Base-by-base conservation (phyloP, 768 basidiomycete species). In the Lentinula detonsa region DNA sequence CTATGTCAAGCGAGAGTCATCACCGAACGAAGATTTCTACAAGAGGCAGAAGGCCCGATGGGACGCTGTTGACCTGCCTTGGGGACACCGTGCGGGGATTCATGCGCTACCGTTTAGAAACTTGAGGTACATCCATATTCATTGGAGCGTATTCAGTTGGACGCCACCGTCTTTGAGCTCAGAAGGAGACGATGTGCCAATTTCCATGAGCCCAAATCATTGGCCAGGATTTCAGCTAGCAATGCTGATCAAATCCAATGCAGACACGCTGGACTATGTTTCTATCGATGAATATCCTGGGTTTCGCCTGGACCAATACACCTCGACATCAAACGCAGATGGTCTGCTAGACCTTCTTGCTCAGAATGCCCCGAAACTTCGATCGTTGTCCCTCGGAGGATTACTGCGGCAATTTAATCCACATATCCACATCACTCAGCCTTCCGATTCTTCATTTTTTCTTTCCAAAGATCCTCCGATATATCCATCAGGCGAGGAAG, bases 241-340 rank as follows among this genome's bases (percentile, higher is more conserved):
- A 13, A 33, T 15, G 21, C 40, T 58, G 15, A 4, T 58, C 28
- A 18, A 48, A n/a, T 13, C 43, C 4, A 50, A 48, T 28, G 43
- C 18, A 2, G 45, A 33, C 5, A 48, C 43, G 1, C 42, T 58
- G 45, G 48, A 37, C 15, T 45, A 58, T 48, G 9, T 58, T 35
- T 46, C 31, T 1, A 28, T 58, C 8, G 57, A 58, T 34, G 57
- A 58, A n/a, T 58, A 58, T 50, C 57, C 57, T 35, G 57, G 57
- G 15, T 58, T 48, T n/a, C 37, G 18, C 3, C 7, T 34, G 8
- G 37, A 55, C 28, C 9, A 46, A 0, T 28, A 56, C 16, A 11
- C 16, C 28, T 34, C 31, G 15, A 49, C 8, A 21, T 15, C 11
- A 4, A 21, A n/a, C 13, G 13, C 11, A 21, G 54, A 56, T 23